Evolutionary conservation across 345 rosid genomes (phyloP), one percentile per base, ranked within the genome.

Genomic region (Dipteronia sinensis): DNA sequence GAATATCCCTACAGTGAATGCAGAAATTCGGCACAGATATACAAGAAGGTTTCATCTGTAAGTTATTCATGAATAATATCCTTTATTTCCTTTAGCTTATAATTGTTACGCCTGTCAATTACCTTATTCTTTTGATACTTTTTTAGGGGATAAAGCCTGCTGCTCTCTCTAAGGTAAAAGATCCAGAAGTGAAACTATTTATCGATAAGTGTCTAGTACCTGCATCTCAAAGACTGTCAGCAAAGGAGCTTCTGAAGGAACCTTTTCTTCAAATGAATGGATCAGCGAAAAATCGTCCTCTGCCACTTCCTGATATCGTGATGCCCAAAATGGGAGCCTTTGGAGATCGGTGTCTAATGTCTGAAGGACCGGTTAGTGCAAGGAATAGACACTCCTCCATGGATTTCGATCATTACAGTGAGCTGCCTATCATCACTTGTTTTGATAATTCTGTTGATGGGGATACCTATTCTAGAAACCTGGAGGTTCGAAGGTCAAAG

Each of bases 141-240:
- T 72, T 82, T 10, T 62, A 94, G 98, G 98, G 99, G 38, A 84
- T 93, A 82, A 94, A 89, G 83, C 98, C 97, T 34, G 97, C 95
- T 71, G 88, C 94, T 10, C 95, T 92, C 67, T 71, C 89, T 71
- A 91, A 85, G 82, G 91, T 94, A 75, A 88, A 84, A 77, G 94
- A 94, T 72, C 88, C 85, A 46, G 89, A 86, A 66, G 88, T 96
- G 67, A 92, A 88, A 81, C 78, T 44, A 63, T 91, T 96, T 81
- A 92, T 96, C 76, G 98, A 96, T 85, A 94, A 92, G 85, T 96
- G 98, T 77, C 78, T 96, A 38, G 89, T 91, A 71, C 92, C 97
- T 63, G 97, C 95, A 69, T 74, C 93, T 25, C 83, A 86, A 81
- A 92, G 99, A 83, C 73, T 86, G 67, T 84, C 99, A 59, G 99